Evolutionary conservation across 2,329 filamentous ascomycete species (phyloP), one percentile per base, ranked within the genome.

Genomic region (Cordyceps cicadae): DNA sequence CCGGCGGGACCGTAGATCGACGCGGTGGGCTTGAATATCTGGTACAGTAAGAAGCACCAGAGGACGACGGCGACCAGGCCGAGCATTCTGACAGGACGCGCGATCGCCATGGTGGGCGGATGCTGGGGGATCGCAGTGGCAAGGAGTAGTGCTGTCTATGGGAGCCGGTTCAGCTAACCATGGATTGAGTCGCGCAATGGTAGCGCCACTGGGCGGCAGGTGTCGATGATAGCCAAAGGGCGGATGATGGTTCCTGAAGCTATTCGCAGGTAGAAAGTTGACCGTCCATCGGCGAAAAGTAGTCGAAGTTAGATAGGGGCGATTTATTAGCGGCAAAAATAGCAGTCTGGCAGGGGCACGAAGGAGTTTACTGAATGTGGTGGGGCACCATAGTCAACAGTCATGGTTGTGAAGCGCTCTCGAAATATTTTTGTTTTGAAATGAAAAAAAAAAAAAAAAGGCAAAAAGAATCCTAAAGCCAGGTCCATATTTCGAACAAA

Each of bases 11-110:
- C 69, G 68, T 76, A 66, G 70, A 76, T 72, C 76, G 75, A 64
- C 43, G 75, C 74, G 24, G 82, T 78, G 9, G 83, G 80, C 63
- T 82, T 83, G 72, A 89, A 85, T 68, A 94, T 79, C 70, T 90
- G 87, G 66, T 89, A 87, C 65, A 95, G 75, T 69, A 96, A 85
- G 74, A 92, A 92, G 64, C 89, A 79, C 79, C 90, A 89, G 66
- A 95, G 77, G 63, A 89, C 74, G 67, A 90, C 77, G 65, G 87
- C 89, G 64, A 85, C 79, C 65, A 89, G 81, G 66, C 85, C 88
- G 70, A 96, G 79, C 70, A 89, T 85, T 76, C 92, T 87, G 71
- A 96, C 87, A 62, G 91, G 90, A 78, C 87, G 87, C 70, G 91
- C 90, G 71, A 96, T 80, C 69, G 88, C 90, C 92, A 96, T 96